A percentile compares a stretch with the other conserved stretches of the same genome.
Conservation (phyloP, 192 early-diverging fungal genomes). For the Haplosporangium gracile region DNA sequence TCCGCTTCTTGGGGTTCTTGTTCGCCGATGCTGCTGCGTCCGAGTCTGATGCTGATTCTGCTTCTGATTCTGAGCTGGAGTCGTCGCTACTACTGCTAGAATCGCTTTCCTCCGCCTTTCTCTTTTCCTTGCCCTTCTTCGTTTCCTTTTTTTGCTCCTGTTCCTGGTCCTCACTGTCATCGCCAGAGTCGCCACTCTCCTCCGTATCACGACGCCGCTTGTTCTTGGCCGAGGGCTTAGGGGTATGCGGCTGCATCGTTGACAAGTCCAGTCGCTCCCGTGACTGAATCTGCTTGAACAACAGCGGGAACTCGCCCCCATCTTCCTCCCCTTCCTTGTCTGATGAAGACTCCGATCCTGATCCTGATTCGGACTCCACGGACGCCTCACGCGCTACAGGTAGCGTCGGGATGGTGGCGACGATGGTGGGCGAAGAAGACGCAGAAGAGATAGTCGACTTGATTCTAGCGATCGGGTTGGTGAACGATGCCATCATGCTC, state of each 20-base stretch:
- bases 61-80: neutral
- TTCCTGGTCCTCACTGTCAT: neutral
- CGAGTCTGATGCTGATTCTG: neutral
- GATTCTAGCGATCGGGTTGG: neutral
- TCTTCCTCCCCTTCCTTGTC: neutral
- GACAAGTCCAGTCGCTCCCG: constrained; percentile 30
- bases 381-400: neutral
- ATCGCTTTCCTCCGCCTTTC: neutral
- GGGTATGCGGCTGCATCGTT: constrained; percentile 19
- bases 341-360: neutral
- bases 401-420: neutral
- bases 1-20: constrained; percentile 21
- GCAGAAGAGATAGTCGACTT: neutral
- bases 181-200: neutral
- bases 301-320: neutral
- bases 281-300: constrained; percentile 31
- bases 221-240: constrained; percentile 18
- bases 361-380: neutral
- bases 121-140: neutral
- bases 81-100: neutral
- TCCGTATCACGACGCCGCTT: constrained; percentile 22
- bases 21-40: neutral
- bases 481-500: neutral
- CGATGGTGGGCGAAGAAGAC: neutral
- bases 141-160: neutral